phyloP scores from a whole-genome alignment of 495 filamentous ascomycete species.

The Podospora pseudocomata region DNA sequence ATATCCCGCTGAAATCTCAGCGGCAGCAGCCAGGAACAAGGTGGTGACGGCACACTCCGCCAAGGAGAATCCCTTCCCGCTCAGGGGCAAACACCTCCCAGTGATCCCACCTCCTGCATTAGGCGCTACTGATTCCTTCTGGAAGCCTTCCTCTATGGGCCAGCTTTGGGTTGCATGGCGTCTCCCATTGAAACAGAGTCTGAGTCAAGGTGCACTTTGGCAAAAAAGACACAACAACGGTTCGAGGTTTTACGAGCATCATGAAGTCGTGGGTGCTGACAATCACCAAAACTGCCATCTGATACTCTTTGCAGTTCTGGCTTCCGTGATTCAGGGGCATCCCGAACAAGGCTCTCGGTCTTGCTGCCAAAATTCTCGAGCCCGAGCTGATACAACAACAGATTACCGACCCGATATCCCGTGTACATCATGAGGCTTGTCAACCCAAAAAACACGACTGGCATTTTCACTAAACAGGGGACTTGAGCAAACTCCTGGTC shows the following conservation, averaged over 20 bases:
- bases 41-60: not conserved
- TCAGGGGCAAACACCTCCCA: slow-evolving; percentile 19
- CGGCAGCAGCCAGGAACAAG: slow-evolving; percentile 1
- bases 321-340: not conserved
- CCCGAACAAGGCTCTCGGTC: not conserved
- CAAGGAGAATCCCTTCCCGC: not conserved
- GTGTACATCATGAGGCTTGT: not conserved
- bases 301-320: not conserved
- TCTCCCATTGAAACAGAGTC: slow-evolving; percentile 8
- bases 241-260: not conserved
- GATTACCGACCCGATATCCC: not conserved
- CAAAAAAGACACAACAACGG: not conserved
- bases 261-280: not conserved
- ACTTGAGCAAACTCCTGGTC: not conserved
- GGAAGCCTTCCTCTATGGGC: slow-evolving; percentile 17
- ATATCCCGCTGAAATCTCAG: slow-evolving; percentile 1
- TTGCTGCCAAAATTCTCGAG: not conserved
- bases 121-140: slow-evolving; percentile 15
- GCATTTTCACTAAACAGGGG: not conserved
- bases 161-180: slow-evolving; percentile 4
- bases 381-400: not conserved
- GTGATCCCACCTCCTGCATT: not conserved
- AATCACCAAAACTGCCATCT: not conserved
- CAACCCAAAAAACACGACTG: not conserved
- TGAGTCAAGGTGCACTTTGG: not conserved